Conservation (phyloP, 2,329 filamentous ascomycete species). For the Microdochium trichocladiopsis region DNA sequence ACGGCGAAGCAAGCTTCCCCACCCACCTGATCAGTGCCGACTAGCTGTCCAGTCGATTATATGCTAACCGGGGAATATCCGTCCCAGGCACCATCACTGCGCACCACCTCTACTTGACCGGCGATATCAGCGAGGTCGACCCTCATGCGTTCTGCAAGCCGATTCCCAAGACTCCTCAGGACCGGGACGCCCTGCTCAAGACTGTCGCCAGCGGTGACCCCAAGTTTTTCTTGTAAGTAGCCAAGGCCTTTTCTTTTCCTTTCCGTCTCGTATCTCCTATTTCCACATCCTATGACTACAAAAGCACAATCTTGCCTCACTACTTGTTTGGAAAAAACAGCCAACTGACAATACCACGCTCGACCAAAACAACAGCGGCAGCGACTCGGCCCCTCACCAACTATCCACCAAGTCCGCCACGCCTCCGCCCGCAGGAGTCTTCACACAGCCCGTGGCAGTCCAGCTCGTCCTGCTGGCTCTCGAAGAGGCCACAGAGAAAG, state of each 20-base stretch:
- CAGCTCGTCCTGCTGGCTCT: constrained; percentile 58
- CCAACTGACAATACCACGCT: constrained; percentile 3
- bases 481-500: constrained; percentile 51
- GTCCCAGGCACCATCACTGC: constrained; percentile 67
- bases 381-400: constrained; percentile 59
- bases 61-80: too few species aligned
- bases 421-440: constrained; percentile 64
- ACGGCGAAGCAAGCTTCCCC: too few species aligned
- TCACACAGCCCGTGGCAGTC: constrained; percentile 53
- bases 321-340: too few species aligned
- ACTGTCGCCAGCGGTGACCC: constrained; percentile 36
- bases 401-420: constrained; percentile 46
- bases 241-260: not conserved
- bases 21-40: too few species aligned
- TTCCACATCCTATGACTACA: not conserved
- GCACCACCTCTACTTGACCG: constrained; percentile 76
- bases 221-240: constrained; percentile 44
- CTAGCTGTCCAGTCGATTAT: not conserved
- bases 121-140: constrained; percentile 57
- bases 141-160: constrained; percentile 66
- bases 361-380: constrained; percentile 29
- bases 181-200: constrained; percentile 46
- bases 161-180: constrained; percentile 66
- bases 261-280: too few species aligned
- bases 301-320: not conserved